Conservation (phyloP, 2,329 filamentous ascomycete species). For the Berkeleyomyces basicola region DNA sequence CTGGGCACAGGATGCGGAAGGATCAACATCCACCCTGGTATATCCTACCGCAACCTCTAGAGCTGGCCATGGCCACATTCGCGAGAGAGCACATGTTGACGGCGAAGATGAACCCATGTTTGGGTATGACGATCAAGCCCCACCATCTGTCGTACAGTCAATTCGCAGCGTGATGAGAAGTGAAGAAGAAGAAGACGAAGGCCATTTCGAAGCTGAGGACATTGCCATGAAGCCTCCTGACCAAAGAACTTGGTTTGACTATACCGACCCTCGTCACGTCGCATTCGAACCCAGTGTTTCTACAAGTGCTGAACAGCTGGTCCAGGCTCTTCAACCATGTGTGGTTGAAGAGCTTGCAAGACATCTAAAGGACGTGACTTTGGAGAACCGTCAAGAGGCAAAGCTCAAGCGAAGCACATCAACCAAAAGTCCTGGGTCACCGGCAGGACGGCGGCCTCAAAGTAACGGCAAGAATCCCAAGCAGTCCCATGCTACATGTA, state of each 20-base stretch:
- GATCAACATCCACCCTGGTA: not conserved
- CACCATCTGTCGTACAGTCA: constrained; percentile 8
- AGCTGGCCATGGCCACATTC: constrained; percentile 5
- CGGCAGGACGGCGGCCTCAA: not conserved
- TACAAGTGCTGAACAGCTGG: not conserved
- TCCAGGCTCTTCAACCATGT: not conserved
- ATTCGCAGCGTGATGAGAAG: not conserved
- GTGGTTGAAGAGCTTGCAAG: not conserved
- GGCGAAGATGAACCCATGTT: constrained; percentile 2
- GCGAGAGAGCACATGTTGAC: constrained; percentile 7
- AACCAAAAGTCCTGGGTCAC: not conserved
- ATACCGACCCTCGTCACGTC: not conserved
- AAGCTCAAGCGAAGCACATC: not conserved
- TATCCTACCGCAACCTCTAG: not conserved
- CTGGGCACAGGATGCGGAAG: not conserved
- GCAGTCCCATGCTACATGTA: not conserved
- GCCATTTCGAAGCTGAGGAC: not conserved
- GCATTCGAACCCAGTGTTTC: not conserved
- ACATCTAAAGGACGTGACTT: constrained; percentile 1
- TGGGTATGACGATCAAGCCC: not conserved
- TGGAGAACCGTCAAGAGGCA: constrained; percentile 6
- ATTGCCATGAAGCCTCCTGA: not conserved
- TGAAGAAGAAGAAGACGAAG: not conserved
- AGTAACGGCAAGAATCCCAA: not conserved
- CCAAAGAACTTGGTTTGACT: not conserved